These are phyloP conservation scores for Handroanthus guayacan DNA, from an alignment of 257 asterid genomes.

Conservation along the genomic window DNA sequence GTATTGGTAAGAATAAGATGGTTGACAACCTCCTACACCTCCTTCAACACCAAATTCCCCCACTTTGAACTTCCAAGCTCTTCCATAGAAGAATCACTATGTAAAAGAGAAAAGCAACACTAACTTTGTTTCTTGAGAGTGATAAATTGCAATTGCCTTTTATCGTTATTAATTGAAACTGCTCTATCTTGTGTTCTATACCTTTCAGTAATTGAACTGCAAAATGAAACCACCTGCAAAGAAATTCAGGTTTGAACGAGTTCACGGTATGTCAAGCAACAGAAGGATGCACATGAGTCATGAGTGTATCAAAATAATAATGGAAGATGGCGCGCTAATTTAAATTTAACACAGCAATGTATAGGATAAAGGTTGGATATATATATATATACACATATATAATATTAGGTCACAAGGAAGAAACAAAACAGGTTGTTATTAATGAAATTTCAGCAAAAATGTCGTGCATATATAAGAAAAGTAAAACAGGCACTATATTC, in stretches of 20 bases:
- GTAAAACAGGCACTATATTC: neutral
- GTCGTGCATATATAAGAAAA: neutral
- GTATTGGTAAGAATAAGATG: conserved; percentile 9
- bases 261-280: neutral
- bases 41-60: conserved; percentile 17
- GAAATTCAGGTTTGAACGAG: neutral
- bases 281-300: neutral
- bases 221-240: conserved; percentile 29
- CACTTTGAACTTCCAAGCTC: conserved; percentile 16
- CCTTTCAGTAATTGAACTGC: conserved; percentile 22
- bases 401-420: too few species aligned
- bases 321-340: neutral
- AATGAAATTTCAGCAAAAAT: too few species aligned
- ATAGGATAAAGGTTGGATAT: neutral
- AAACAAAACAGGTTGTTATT: too few species aligned
- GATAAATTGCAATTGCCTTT: conserved; percentile 20
- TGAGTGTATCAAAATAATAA: neutral
- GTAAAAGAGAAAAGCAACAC: conserved; percentile 16
- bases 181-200: conserved; percentile 33
- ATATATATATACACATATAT: neutral
- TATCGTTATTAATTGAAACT: conserved; percentile 32
- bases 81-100: conserved; percentile 16
- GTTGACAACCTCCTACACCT: conserved; percentile 8
- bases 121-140: conserved; percentile 15
- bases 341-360: neutral